Conservation (phyloP, 352 stramenopile genomes). For the Phytophthora litchii region DNA sequence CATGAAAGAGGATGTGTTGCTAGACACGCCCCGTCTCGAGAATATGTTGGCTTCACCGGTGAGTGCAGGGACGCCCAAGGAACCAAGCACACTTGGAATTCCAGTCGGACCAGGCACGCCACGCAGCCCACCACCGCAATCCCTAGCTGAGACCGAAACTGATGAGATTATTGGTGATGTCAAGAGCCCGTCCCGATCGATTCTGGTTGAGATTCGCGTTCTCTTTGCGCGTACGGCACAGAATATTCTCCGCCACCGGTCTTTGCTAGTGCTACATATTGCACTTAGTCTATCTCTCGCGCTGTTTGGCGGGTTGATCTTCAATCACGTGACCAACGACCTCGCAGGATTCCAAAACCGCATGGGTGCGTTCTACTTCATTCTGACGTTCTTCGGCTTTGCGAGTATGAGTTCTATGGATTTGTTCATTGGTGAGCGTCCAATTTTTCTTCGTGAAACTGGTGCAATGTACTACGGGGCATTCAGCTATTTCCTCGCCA, state of each 20-base stretch:
- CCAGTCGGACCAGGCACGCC: conserved; percentile 25
- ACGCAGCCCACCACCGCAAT: conserved; percentile 30
- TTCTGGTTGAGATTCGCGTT: conserved; percentile 68
- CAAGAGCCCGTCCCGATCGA: conserved; percentile 40
- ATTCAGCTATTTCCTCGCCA: conserved; percentile 83
- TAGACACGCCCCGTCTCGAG: conserved; percentile 54
- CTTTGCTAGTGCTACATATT: conserved; percentile 71
- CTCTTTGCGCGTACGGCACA: conserved; percentile 69
- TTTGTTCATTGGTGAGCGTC: conserved; percentile 74
- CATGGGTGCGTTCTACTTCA: conserved; percentile 86
- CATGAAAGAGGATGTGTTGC: conserved; percentile 48
- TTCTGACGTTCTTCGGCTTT: conserved; percentile 88
- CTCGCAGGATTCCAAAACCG: conserved; percentile 87
- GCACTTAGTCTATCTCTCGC: conserved; percentile 60
- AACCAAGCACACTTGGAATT: conserved; percentile 23
- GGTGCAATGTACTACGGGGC: conserved; percentile 81
- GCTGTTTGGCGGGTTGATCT: conserved; percentile 75
- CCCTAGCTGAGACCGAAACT: conserved; percentile 6
- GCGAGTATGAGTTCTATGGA: conserved; percentile 88
- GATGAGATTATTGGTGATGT: conserved; percentile 5
- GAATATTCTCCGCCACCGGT: conserved; percentile 79
- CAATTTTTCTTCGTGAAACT: conserved; percentile 81
- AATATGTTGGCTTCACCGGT: conserved; percentile 39
- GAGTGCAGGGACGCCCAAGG: conserved; percentile 10
- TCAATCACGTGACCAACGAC: conserved; percentile 83